Base-by-base conservation (phyloP, 2,329 filamentous ascomycete genomes). In the Anthostomella pinea region DNA sequence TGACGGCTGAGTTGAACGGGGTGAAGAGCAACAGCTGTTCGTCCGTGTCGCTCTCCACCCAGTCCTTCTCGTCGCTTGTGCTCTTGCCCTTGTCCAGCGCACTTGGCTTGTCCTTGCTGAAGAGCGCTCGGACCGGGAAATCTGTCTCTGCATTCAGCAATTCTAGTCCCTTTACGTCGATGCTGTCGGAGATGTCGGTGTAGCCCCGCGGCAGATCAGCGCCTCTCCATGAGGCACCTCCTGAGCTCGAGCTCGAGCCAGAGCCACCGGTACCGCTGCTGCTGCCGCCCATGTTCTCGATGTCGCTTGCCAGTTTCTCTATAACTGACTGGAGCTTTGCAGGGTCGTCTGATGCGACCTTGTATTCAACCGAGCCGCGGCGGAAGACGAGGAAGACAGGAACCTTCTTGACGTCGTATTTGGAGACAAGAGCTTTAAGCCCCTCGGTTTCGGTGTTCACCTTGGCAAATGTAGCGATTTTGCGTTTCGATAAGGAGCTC, bases 41-140 rank as follows among this genome's bases (percentile, higher is more conserved):
- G 59, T 98, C 93, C 22, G 91, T 94, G 58, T 96, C 91, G 63
- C 88, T 96, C 71, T 96, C 87, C 15, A 97, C 82, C 83, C 87
- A 97, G 65, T 98, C 91, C 58, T 78, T 79, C 21, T 68, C 66
- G 8, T 95, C 90, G 20, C 89, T 89, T 57, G 95, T 87, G 63
- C 85, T 95, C 70, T 95, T 86, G 14, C 95, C 81, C 81, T 87
- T 96, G 63, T 95, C 89, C 54, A 78, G 76, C n/a, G 68, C 65
- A 10, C 66, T 62, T 13, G 61, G 65, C 57, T 81, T 81, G 37
- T 67, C 74, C 53, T 80, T 79, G 31, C 83, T 80, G 58, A 97
- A 89, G 13, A 97, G 70, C 7, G 79, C 78, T 49, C 81, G 76
- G 38, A 89, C 85, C 23, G 73, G 72, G 7, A 82, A 79, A 27